A percentile compares a stretch with the other conserved stretches of the same genome.
Evolutionary conservation across 805 yeast species (phyloP).

Genomic region (Kuraishia cidri): DNA sequence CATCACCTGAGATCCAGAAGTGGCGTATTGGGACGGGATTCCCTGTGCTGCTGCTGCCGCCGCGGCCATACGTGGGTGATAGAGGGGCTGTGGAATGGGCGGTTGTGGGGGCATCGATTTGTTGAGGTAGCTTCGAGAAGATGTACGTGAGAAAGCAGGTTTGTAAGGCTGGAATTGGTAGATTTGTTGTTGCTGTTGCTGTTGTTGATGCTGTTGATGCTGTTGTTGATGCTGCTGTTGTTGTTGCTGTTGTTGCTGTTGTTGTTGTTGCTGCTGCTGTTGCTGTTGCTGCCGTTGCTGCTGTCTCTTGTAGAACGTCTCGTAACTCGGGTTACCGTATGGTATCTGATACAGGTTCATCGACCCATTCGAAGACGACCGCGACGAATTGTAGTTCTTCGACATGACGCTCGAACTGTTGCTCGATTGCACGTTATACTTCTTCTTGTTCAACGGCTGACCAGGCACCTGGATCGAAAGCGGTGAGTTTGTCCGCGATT

Average conservation of each 20-base stretch:
- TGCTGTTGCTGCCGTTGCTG: not conserved
- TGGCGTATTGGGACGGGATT: constrained; percentile 8
- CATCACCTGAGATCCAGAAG: constrained; percentile 67
- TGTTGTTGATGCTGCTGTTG: constrained; percentile 1
- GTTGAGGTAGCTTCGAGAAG: not conserved
- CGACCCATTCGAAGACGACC: constrained; percentile 2
- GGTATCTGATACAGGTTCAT: constrained; percentile 1
- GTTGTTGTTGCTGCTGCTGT: not conserved
- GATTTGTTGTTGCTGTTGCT: too few species aligned
- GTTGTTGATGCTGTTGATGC: too few species aligned
- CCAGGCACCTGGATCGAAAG: not conserved
- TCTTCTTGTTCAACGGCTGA: not conserved
- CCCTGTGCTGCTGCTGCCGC: too few species aligned
- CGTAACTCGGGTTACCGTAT: not conserved
- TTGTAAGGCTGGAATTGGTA: too few species aligned
- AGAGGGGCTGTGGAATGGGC: too few species aligned
- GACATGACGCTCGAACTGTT: constrained; percentile 1
- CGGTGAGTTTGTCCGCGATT: not conserved
- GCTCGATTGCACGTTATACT: too few species aligned
- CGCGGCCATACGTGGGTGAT: not conserved
- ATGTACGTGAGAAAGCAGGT: not conserved
- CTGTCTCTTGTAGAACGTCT: constrained; percentile 1
- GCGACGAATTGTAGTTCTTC: constrained; percentile 3
- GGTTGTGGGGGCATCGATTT: too few species aligned
- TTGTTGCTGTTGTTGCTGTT: not conserved